Conservation (phyloP, 805 yeast genomes). For the Schizosaccharomyces cryophilus region DNA sequence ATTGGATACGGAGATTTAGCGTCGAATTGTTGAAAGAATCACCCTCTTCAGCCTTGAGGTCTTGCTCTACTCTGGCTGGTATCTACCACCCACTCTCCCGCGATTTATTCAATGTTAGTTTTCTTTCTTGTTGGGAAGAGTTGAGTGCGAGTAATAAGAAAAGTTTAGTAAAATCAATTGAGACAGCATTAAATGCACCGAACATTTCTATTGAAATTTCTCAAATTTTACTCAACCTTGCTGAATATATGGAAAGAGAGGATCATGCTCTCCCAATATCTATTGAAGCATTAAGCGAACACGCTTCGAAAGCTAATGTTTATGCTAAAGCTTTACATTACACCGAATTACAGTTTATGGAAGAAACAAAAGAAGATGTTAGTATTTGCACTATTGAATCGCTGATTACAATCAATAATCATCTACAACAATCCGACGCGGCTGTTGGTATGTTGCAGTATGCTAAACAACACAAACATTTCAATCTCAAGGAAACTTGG, state of each 20-base stretch:
- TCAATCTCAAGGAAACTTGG: slow-evolving; percentile 91
- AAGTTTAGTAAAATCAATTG: slow-evolving; percentile 62
- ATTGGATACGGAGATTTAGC: slow-evolving; percentile 75
- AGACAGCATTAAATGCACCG: slow-evolving; percentile 68
- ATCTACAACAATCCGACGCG: slow-evolving; percentile 87
- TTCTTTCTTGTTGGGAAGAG: slow-evolving; percentile 88
- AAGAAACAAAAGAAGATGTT: slow-evolving; percentile 60
- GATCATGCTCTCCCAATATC: slow-evolving; percentile 81
- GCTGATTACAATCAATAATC: slow-evolving; percentile 75
- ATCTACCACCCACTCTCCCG: slow-evolving; percentile 70
- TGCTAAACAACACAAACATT: slow-evolving; percentile 51
- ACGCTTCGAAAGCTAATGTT: slow-evolving; percentile 87
- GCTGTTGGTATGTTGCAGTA: slow-evolving; percentile 90
- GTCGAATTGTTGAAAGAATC: slow-evolving; percentile 73
- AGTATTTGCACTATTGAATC: slow-evolving; percentile 45
- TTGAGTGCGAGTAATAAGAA: slow-evolving; percentile 71
- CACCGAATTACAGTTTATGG: slow-evolving; percentile 84
- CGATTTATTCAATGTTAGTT: slow-evolving; percentile 80
- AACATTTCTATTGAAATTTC: slow-evolving; percentile 88
- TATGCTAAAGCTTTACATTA: slow-evolving; percentile 92
- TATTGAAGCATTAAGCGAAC: slow-evolving; percentile 64
- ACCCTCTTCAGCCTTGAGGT: slow-evolving; percentile 80
- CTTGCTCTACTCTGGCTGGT: slow-evolving; percentile 73
- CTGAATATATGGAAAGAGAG: slow-evolving; percentile 94
- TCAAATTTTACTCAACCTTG: slow-evolving; percentile 65